These are phyloP conservation scores for Gossypium thurberi DNA, from an alignment of 345 rosid genomes.

Conservation along the genomic window DNA sequence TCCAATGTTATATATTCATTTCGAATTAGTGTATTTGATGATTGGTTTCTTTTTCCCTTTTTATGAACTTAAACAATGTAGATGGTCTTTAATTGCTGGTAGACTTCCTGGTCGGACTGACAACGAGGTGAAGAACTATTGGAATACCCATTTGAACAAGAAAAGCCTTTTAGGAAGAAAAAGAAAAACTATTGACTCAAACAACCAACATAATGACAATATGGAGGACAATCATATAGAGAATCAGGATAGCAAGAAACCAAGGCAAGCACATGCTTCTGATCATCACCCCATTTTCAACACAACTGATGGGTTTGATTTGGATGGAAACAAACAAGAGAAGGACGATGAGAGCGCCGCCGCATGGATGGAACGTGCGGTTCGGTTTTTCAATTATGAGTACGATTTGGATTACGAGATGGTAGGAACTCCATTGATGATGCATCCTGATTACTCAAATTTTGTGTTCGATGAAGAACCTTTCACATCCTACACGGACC, in stretches of 20 bases:
- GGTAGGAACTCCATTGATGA: constrained; percentile 25
- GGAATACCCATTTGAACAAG: constrained; percentile 91
- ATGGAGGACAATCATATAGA: constrained; percentile 1
- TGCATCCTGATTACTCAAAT: constrained; percentile 6
- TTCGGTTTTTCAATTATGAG: constrained; percentile 23
- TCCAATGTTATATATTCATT: too few species aligned
- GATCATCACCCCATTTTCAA: background rate
- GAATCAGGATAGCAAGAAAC: background rate
- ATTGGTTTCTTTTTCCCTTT: background rate
- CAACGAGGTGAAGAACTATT: constrained; percentile 84
- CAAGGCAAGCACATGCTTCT: background rate
- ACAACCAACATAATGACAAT: constrained; percentile 7
- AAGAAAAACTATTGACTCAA: constrained; percentile 21
- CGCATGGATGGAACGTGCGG: constrained; percentile 33
- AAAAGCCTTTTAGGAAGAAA: constrained; percentile 28
- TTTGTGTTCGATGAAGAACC: constrained; percentile 38
- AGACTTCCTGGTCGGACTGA: constrained; percentile 88
- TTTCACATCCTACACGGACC: constrained; percentile 37
- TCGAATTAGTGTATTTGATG: background rate
- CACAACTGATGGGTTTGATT: constrained; percentile 2
- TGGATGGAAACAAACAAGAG: constrained; percentile 1
- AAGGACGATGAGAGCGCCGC: background rate
- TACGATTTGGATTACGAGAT: background rate
- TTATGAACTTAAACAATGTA: constrained; percentile 7
- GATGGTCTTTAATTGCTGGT: constrained; percentile 84